Evolutionary conservation across 352 stramenopile species (phyloP).

Genomic region (Pythium apleroticum): DNA sequence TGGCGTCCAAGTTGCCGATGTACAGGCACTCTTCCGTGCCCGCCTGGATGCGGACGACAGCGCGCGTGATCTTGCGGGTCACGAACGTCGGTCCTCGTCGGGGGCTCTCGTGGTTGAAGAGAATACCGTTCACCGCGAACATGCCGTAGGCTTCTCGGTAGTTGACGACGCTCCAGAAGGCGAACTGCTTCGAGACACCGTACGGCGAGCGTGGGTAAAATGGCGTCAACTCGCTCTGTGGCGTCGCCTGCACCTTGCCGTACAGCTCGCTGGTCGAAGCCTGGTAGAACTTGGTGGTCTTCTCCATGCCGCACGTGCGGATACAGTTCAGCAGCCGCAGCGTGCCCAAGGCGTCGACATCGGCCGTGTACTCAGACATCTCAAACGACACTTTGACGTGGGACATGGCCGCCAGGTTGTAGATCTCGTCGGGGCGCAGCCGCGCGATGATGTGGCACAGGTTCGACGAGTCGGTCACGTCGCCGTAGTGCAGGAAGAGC

Average conservation of each 20-base stretch:
- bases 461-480: slow-evolving; percentile 97
- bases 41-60: slow-evolving; percentile 92
- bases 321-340: slow-evolving; percentile 98
- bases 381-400: slow-evolving; percentile 99
- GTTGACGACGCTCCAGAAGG: slow-evolving; percentile 99
- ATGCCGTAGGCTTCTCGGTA: slow-evolving; percentile 97
- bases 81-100: slow-evolving; percentile 97
- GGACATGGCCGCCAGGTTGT: slow-evolving; percentile 99
- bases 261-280: slow-evolving; percentile 99
- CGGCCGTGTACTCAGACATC: slow-evolving; percentile 99
- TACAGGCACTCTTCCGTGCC: slow-evolving; percentile 95
- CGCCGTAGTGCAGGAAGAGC: slow-evolving; percentile 98
- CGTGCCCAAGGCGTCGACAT: slow-evolving; percentile 95
- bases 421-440: slow-evolving; percentile 97
- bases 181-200: slow-evolving; percentile 98
- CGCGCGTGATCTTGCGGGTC: slow-evolving; percentile 98
- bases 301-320: slow-evolving; percentile 86
- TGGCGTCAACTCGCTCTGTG: slow-evolving; percentile 96
- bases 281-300: slow-evolving; percentile 91
- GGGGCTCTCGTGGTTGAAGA: slow-evolving; percentile 99
- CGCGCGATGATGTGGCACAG: slow-evolving; percentile 95
- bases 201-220: slow-evolving; percentile 99
- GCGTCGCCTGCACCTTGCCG: slow-evolving; percentile 96
- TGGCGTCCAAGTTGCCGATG: slow-evolving; percentile 96
- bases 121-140: slow-evolving; percentile 96